Percentiles rank a stretch among this genome's conserved stretches.
phyloP scores from a whole-genome alignment of 2,329 filamentous ascomycete genomes.

The Alternaria sp. region DNA sequence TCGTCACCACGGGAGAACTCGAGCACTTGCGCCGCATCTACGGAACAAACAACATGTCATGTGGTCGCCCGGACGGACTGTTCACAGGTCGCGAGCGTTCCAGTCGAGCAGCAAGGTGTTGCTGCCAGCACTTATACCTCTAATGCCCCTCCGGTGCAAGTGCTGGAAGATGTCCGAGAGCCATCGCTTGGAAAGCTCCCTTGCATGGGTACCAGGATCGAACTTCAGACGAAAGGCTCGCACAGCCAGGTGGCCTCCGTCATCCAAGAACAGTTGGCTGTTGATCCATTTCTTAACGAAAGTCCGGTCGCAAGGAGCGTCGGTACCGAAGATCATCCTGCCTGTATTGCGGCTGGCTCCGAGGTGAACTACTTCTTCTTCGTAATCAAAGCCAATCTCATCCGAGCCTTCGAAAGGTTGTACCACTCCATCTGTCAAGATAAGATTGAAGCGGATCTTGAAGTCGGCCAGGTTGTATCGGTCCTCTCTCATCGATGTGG shows the following conservation, averaged over 20 bases:
- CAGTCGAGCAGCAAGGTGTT: not conserved
- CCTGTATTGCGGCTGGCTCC: not conserved
- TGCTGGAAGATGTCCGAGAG: not conserved
- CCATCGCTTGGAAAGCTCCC: not conserved
- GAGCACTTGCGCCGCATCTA: not conserved
- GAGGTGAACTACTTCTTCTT: not conserved
- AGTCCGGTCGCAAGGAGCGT: not conserved
- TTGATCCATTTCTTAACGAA: not conserved
- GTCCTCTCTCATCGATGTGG: not conserved
- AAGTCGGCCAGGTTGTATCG: not conserved
- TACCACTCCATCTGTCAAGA: not conserved
- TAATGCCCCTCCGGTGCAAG: not conserved
- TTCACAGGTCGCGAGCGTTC: not conserved
- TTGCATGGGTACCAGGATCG: not conserved
- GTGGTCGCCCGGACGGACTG: not conserved
- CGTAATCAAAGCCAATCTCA: not conserved
- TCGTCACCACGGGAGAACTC: not conserved
- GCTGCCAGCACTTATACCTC: too few species aligned
- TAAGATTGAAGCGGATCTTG: not conserved
- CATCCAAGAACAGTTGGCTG: not conserved
- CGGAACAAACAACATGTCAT: not conserved
- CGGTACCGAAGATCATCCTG: not conserved
- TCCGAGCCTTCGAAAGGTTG: not conserved
- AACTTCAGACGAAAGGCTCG: not conserved
- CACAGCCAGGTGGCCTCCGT: not conserved